phyloP scores from a whole-genome alignment of 2,329 filamentous ascomycete species.

The Calonectria pseudoreteaudii region DNA sequence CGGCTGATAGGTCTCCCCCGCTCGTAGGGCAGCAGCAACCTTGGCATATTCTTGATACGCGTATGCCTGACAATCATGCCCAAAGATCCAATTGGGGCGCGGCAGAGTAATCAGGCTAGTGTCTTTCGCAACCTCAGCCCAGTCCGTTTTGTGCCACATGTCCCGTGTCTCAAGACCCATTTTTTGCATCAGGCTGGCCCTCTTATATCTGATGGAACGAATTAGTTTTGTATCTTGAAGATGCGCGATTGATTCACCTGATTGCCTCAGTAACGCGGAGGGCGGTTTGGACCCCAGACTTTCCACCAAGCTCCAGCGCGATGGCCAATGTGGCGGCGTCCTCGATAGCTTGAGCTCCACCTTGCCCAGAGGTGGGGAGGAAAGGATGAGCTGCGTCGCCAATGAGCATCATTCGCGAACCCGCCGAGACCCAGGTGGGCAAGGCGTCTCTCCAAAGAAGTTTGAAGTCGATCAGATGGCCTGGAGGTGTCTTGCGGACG shows the following conservation, averaged over 20 bases:
- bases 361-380: background rate
- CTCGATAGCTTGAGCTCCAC: background rate
- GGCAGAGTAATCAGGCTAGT: background rate
- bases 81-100: background rate
- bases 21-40: background rate
- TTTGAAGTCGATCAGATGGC: background rate
- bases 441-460: background rate
- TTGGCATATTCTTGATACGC: background rate
- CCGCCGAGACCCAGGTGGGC: background rate
- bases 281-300: background rate
- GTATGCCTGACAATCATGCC: slow-evolving; percentile 3
- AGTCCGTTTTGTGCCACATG: slow-evolving; percentile 3
- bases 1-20: background rate
- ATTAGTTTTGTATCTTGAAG: background rate
- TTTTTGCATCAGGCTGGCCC: background rate
- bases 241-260: background rate
- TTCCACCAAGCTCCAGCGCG: background rate
- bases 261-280: background rate
- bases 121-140: background rate
- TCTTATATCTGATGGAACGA: background rate
- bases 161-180: background rate
- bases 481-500: background rate
- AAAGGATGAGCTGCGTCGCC: background rate
- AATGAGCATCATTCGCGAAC: background rate
- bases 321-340: background rate